These are phyloP conservation scores for Trametes pubescens DNA, from an alignment of 1,284 basidiomycete species.

Conservation along the genomic window DNA sequence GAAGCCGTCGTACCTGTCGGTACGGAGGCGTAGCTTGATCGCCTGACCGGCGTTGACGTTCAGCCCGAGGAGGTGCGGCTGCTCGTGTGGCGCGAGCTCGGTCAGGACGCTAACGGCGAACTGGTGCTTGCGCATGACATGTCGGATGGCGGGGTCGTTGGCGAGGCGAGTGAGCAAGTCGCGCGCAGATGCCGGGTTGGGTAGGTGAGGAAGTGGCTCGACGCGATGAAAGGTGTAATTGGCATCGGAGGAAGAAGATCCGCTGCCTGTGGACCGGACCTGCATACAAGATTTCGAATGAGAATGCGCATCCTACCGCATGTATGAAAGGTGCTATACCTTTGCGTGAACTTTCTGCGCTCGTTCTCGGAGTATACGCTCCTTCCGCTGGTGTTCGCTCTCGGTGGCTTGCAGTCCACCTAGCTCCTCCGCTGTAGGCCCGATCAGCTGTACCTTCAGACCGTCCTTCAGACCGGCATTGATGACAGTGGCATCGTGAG, in stretches of 20 bases:
- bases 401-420: conserved; percentile 61
- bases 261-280: conserved; percentile 63
- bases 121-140: conserved; percentile 73
- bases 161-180: conserved; percentile 63
- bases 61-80: conserved; percentile 74
- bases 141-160: conserved; percentile 71
- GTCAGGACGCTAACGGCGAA: conserved; percentile 73
- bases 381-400: conserved; percentile 60
- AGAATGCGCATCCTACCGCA: not conserved
- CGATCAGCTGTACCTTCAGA: conserved; percentile 71
- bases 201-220: conserved; percentile 67
- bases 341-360: conserved; percentile 64
- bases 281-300: conserved; percentile 34
- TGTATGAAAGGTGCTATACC: conserved; percentile 45
- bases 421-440: conserved; percentile 65
- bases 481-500: conserved; percentile 49
- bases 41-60: conserved; percentile 70
- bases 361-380: conserved; percentile 66
- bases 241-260: conserved; percentile 46
- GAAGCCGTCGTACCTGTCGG: conserved; percentile 75
- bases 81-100: conserved; percentile 79
- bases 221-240: conserved; percentile 70
- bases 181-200: conserved; percentile 63
- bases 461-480: conserved; percentile 68
- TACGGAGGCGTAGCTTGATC: conserved; percentile 75